A percentile compares a stretch with the other conserved stretches of the same genome.
These are phyloP conservation scores for Boechera retrofracta DNA, from an alignment of 345 rosid genomes.

Conservation along the genomic window DNA sequence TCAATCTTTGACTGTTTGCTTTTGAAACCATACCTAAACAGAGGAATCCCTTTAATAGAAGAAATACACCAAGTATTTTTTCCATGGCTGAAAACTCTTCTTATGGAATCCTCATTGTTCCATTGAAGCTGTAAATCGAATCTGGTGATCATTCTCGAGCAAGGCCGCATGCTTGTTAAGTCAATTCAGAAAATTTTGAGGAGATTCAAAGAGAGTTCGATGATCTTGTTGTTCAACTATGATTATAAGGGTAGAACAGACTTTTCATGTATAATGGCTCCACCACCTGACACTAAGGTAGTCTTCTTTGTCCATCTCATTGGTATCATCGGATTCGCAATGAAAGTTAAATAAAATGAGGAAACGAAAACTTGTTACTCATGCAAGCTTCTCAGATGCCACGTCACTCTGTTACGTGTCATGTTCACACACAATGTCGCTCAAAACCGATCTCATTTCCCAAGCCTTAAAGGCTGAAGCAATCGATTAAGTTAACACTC, in stretches of 20 bases:
- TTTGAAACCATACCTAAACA: slow-evolving; percentile 3
- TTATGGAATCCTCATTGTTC: not conserved
- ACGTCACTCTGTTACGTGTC: slow-evolving; percentile 57
- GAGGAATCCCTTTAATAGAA: not conserved
- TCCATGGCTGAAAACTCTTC: not conserved
- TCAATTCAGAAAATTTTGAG: not conserved
- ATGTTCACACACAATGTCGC: not conserved
- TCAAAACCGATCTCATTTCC: no score
- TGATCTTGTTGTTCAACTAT: not conserved
- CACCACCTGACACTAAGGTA: slow-evolving; percentile 8
- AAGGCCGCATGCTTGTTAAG: not conserved
- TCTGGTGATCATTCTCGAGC: no score
- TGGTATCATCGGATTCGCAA: slow-evolving; percentile 37
- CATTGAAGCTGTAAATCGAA: not conserved
- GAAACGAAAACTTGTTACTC: slow-evolving; percentile 60
- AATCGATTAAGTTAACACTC: slow-evolving; percentile 17
- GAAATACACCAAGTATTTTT: not conserved
- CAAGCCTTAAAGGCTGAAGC: slow-evolving; percentile 25
- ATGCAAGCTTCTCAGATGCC: slow-evolving; percentile 66
- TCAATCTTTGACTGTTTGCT: not conserved
- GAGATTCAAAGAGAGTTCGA: not conserved
- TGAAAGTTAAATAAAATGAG: slow-evolving; percentile 1
- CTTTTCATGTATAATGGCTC: not conserved
- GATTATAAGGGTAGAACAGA: slow-evolving; percentile 5
- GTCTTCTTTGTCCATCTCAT: slow-evolving; percentile 15